Base-by-base conservation (phyloP, 1,284 basidiomycete genomes). In the Ceratobasidium sp. region DNA sequence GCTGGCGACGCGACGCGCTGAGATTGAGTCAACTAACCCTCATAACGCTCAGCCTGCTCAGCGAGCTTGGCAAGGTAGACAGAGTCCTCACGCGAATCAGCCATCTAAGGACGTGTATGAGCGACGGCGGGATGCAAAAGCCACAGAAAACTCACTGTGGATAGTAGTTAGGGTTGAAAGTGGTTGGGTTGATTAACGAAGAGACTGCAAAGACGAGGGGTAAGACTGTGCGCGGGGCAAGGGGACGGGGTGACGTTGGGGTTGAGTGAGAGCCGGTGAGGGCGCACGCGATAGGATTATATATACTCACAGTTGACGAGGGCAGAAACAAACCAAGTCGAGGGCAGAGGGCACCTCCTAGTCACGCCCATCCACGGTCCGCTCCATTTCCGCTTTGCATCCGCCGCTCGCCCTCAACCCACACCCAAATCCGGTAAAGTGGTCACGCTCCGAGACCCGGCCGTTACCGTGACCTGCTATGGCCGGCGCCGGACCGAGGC, bases 11-110 rank as follows among this genome's bases (percentile, higher is more conserved):
- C 52, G 76, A 76, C 50, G 58, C 11, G 61, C 59, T n/a, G 41
- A 57, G 61, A 49, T 41, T 67, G 30, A 41, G 38, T 21, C n/a
- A n/a, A 85, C 88, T 78, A 73, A 93, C 96, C 96, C 87, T 98
- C 96, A 83, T 98, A 98, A 75, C 96, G 95, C 89, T 98, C 96
- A 79, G 96, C 96, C 87, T 97, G 95, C 87, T 97, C 95, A 83
- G 95, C 94, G 87, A 98, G 95, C 93, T 98, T 98, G 86, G 96
- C 96, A 84, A 98, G 95, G 90, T 98, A 98, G 85, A 98, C 96
- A 80, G 93, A 95, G 84, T 97, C 95, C 90, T 96, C 95, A 82
- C 95, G 94, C 81, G 90, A 87, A 81, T 91, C 91, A 80, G 92
- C 83, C 94, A 95, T 95, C 88, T 69, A 28, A 23, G n/a, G 57